Evolutionary conservation across 176 grass and related monocot species (phyloP), one percentile per base, ranked within the genome.

Genomic region (Avena eriantha): DNA sequence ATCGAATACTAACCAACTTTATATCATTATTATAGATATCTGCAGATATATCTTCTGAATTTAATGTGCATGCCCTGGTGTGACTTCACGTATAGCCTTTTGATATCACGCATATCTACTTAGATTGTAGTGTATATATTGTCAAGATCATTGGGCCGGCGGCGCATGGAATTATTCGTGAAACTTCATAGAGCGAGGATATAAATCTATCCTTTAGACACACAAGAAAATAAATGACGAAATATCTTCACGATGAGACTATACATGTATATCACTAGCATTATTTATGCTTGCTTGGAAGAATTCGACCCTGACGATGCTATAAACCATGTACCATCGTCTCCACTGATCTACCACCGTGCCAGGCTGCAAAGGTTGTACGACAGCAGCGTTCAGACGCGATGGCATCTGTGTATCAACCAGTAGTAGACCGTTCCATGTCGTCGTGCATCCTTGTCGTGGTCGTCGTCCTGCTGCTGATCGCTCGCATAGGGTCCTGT

Each of bases 401-500:
- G 54, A 84, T 84, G 82, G 80, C 66, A 8, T 39, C 16, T 12
- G 34, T 22, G 54, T 6, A 11, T 29, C 69, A n/a, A 9, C 29
- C 29, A 29, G 39, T 41, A 41, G 50, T 10, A 10, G 22, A 29
- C 39, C 22, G 43, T 74, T 74, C 6, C 82, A 83, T 73, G 7
- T 47, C 69, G 15, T 26, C 23, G 10, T 46, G 41, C 69, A 13
- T 74, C 68, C 16, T 47, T 16, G 22, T 83, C 53, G 64, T 82
- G 46, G 11, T 3, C n/a, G 53, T n/a, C 8, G 23, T 48, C 23
- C 60, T 86, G 3, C 70, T 88, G 54, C 79, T 84, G 26, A 83
- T 57, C 33, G 12, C 77, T 8, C 47, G 17, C 26, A 43, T 41
- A 1, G 41, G 14, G 7, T 24, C 47, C 10, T 82, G 58, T 29